A percentile compares a stretch with the other conserved stretches of the same genome.
phyloP scores from a whole-genome alignment of 2,329 filamentous ascomycete genomes.

The Nigrospora sphaerica region DNA sequence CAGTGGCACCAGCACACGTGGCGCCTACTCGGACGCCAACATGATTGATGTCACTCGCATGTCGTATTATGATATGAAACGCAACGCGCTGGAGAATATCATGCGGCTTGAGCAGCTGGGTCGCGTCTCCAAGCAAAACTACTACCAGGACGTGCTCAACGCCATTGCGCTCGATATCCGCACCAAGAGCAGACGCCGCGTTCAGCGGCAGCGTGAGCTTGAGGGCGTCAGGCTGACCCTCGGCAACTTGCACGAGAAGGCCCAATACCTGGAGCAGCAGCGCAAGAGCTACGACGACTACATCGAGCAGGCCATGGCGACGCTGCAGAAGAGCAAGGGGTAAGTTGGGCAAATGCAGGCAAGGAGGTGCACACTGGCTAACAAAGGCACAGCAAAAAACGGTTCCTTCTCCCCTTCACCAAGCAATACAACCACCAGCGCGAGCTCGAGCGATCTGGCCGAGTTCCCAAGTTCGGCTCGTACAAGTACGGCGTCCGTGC shows the following conservation, averaged over 20 bases:
- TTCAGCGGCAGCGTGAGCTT: slow-evolving; percentile 85
- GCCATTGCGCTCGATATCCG: slow-evolving; percentile 95
- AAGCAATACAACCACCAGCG: slow-evolving; percentile 98
- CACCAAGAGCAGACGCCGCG: slow-evolving; percentile 86
- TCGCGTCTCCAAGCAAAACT: slow-evolving; percentile 81
- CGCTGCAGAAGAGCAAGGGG: slow-evolving; percentile 93
- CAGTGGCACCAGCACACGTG: slow-evolving; percentile 60
- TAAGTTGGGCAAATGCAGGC: slow-evolving; percentile 29
- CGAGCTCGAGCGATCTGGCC: slow-evolving; percentile 85
- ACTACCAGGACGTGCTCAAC: slow-evolving; percentile 97
- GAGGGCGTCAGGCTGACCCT: slow-evolving; percentile 76
- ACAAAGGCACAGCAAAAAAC: slow-evolving; percentile 68
- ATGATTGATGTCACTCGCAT: slow-evolving; percentile 85
- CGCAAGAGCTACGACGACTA: slow-evolving; percentile 98
- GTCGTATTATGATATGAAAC: slow-evolving; percentile 87
- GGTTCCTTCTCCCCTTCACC: slow-evolving; percentile 91
- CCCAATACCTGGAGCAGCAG: slow-evolving; percentile 87
- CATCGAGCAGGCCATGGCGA: slow-evolving; percentile 97
- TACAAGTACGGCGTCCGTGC: slow-evolving; percentile 94
- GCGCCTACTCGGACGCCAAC: slow-evolving; percentile 84
- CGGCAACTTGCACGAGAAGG: slow-evolving; percentile 73
- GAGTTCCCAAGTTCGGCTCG: slow-evolving; percentile 93
- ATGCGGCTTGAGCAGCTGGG: slow-evolving; percentile 81
- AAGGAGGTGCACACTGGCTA: background rate
- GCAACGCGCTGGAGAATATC: slow-evolving; percentile 88